Evolutionary conservation across 371 early-diverging fungal genomes (phyloP), one percentile per base, ranked within the genome.

Genomic region (Rhizomucor miehei): DNA sequence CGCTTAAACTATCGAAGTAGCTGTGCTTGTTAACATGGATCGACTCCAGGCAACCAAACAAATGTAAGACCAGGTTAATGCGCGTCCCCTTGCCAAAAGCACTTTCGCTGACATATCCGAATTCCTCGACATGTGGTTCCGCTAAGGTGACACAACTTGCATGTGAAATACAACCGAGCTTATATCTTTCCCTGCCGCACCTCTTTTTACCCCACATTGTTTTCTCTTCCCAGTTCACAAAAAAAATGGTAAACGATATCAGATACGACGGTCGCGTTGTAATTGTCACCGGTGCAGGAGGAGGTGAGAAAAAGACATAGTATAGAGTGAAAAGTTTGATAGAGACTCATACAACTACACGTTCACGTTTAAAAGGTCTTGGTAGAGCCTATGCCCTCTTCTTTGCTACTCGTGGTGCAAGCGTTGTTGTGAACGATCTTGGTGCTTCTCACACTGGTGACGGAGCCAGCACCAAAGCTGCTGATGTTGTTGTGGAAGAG

Each of bases 271-370:
- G 84, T 68, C 86, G 90, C 56, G 97, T 97, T 14, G 98, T 89
- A 43, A 86, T 98, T 62, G 88, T 99, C 54, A 97, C 99, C 47
- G 99, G 99, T 47, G 98, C 98, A 54, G 99, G 99, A 57, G 98
- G 97, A 63, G 93, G 93, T 89, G 68, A 61, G 69, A 45, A 24
- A 14, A n/a, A 19, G n/a, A n/a, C n/a, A n/a, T n/a, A n/a, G n/a
- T 54, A 19, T 34, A 29, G 3, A 37, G 4, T 8, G 19, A 46
- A 10, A 36, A 10, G 5, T n/a, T 21, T 8, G 14, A 40, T 40
- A n/a, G 2, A 25, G 12, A 1, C 16, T 17, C 23, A n/a, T 21
- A 24, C 8, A 14, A 0, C 6, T 44, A 21, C 24, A 46, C 46
- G 38, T 38, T 14, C 13, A 21, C 37, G 25, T 19, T 0, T n/a